A percentile compares a stretch with the other conserved stretches of the same genome.
These are phyloP conservation scores for Plectranthus barbatus DNA, from an alignment of 257 asterid species.

Conservation along the genomic window DNA sequence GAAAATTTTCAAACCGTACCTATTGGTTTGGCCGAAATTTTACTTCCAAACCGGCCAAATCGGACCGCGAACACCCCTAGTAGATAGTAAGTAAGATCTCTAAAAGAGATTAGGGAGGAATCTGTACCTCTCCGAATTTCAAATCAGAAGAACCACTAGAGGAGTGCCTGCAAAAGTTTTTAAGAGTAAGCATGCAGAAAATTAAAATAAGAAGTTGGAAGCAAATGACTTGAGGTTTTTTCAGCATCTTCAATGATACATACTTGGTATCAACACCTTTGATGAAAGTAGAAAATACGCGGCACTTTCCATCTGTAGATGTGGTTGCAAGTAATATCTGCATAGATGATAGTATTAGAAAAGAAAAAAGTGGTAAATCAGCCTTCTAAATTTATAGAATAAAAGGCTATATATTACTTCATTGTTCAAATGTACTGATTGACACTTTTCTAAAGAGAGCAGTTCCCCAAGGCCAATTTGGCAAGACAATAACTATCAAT, in stretches of 20 bases:
- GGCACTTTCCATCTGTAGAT: conserved; percentile 95
- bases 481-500: background rate
- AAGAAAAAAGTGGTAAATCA: background rate
- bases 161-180: conserved; percentile 42
- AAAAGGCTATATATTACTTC: background rate
- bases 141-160: conserved; percentile 55
- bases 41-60: too few relatives aligned
- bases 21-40: too few relatives aligned
- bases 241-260: conserved; percentile 15
- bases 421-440: background rate
- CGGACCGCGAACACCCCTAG: too few relatives aligned
- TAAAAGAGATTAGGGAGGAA: conserved; percentile 5
- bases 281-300: conserved; percentile 94
- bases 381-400: background rate
- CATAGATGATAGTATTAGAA: conserved; percentile 4
- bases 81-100: background rate
- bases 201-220: conserved; percentile 6
- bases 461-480: background rate
- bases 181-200: conserved; percentile 13
- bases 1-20: too few relatives aligned
- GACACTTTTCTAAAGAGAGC: conserved; percentile 4
- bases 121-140: conserved; percentile 88
- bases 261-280: conserved; percentile 94
- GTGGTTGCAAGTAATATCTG: conserved; percentile 94
- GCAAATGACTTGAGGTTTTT: conserved; percentile 4